Evolutionary conservation across 2,329 filamentous ascomycete species (phyloP).

Genomic region (Rachicladosporium sp.): DNA sequence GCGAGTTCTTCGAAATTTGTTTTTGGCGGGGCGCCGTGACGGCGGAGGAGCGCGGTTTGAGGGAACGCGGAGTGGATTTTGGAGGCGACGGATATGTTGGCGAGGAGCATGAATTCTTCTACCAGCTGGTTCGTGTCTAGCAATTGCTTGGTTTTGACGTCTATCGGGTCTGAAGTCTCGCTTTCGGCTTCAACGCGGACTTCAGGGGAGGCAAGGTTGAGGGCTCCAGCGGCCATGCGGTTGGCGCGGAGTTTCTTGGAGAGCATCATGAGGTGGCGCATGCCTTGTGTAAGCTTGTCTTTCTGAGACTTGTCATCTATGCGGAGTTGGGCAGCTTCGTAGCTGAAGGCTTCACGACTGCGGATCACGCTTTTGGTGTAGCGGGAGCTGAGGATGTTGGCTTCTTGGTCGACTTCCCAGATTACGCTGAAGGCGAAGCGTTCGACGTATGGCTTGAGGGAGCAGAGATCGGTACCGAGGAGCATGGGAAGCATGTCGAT

Average conservation of each 20-base stretch:
- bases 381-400: conserved; percentile 46
- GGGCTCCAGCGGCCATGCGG: conserved; percentile 87
- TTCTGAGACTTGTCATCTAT: conserved; percentile 82
- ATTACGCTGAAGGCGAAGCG: conserved; percentile 43
- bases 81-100: conserved; percentile 85
- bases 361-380: conserved; percentile 98
- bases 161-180: conserved; percentile 89
- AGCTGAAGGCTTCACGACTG: conserved; percentile 92
- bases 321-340: conserved; percentile 86
- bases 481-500: conserved; percentile 99
- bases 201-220: conserved; percentile 95
- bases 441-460: conserved; percentile 94
- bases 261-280: conserved; percentile 73
- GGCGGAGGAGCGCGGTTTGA: conserved; percentile 84
- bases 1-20: conserved; percentile 92
- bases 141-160: conserved; percentile 88
- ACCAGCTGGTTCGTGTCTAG: conserved; percentile 95
- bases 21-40: conserved; percentile 87
- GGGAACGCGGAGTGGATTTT: conserved; percentile 88
- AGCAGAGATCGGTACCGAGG: conserved; percentile 90
- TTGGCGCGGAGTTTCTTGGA: conserved; percentile 91
- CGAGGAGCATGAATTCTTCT: conserved; percentile 98
- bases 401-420: conserved; percentile 75
- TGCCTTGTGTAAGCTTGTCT: conserved; percentile 80
- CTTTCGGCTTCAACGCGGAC: conserved; percentile 91